phyloP scores from a whole-genome alignment of 257 asterid species.

The Solanum chiquidenum region DNA sequence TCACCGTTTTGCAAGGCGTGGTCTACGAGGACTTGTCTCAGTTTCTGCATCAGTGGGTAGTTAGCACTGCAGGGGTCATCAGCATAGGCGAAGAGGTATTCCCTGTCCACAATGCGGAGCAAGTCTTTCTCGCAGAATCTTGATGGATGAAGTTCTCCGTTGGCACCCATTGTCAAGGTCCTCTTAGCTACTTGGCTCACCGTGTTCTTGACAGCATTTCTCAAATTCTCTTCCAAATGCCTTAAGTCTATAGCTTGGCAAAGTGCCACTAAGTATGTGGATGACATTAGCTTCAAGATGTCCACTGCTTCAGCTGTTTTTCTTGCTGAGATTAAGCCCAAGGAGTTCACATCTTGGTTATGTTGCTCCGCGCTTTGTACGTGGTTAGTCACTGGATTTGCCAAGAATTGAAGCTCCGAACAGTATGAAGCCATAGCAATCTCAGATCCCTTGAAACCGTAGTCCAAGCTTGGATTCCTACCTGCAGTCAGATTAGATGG shows the following conservation, averaged over 20 bases:
- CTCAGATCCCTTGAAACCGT: slow-evolving; percentile 44
- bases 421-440: slow-evolving; percentile 51
- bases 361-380: slow-evolving; percentile 50
- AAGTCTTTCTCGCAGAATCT: slow-evolving; percentile 42
- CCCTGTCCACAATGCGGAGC: slow-evolving; percentile 35
- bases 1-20: slow-evolving; percentile 36
- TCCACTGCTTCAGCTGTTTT: slow-evolving; percentile 42
- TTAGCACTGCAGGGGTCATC: slow-evolving; percentile 38
- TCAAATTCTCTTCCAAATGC: slow-evolving; percentile 41
- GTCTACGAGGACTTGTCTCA: slow-evolving; percentile 35
- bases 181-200: slow-evolving; percentile 41
- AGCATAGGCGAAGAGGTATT: slow-evolving; percentile 23
- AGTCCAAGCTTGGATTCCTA: slow-evolving; percentile 43
- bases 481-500: slow-evolving; percentile 42
- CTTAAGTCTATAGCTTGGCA: slow-evolving; percentile 42
- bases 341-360: slow-evolving; percentile 47
- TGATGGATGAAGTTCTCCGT: slow-evolving; percentile 43
- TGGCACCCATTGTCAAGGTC: slow-evolving; percentile 30
- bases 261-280: slow-evolving; percentile 36
- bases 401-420: slow-evolving; percentile 43
- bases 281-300: slow-evolving; percentile 37
- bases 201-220: slow-evolving; percentile 30
- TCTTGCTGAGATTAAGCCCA: slow-evolving; percentile 38
- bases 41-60: slow-evolving; percentile 40
- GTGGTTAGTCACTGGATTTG: slow-evolving; percentile 42